Evolutionary conservation across 768 basidiomycete genomes (phyloP).

Genomic region (Lactarius hengduanensis): DNA sequence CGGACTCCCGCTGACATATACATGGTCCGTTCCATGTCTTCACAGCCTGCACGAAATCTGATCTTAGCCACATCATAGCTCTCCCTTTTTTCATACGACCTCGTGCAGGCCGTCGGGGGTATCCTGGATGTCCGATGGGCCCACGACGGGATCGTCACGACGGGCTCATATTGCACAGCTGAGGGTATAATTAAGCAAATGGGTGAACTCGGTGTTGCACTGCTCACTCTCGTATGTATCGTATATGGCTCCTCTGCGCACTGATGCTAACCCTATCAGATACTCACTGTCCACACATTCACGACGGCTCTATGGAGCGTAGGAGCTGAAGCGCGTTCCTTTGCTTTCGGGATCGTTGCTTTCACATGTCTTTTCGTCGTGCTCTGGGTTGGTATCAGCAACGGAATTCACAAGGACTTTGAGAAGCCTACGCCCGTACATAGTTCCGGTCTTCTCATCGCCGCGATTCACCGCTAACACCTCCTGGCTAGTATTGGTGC

Average conservation of each 20-base stretch:
- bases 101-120: conserved; percentile 40
- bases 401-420: conserved; percentile 30
- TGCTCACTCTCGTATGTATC: conserved; percentile 41
- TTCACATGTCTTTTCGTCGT: conserved; percentile 26
- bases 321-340: conserved; percentile 34
- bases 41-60: not conserved
- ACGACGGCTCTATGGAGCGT: conserved; percentile 39
- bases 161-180: conserved; percentile 38
- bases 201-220: conserved; percentile 43
- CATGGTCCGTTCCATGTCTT: conserved; percentile 36
- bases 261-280: conserved; percentile 33
- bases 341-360: conserved; percentile 28
- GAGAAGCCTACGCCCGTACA: conserved; percentile 38
- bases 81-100: conserved; percentile 34
- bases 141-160: conserved; percentile 35
- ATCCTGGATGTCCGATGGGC: conserved; percentile 41
- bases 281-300: conserved; percentile 42
- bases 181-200: conserved; percentile 43
- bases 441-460: not conserved
- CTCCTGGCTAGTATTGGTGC: conserved; percentile 39
- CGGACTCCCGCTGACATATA: conserved; percentile 42
- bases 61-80: conserved; percentile 24
- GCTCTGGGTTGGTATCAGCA: conserved; percentile 39
- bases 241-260: not conserved
- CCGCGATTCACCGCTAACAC: conserved; percentile 3